Evolutionary conservation across 2,329 filamentous ascomycete genomes (phyloP), one percentile per base, ranked within the genome.

Genomic region (Ciborinia camelliae): DNA sequence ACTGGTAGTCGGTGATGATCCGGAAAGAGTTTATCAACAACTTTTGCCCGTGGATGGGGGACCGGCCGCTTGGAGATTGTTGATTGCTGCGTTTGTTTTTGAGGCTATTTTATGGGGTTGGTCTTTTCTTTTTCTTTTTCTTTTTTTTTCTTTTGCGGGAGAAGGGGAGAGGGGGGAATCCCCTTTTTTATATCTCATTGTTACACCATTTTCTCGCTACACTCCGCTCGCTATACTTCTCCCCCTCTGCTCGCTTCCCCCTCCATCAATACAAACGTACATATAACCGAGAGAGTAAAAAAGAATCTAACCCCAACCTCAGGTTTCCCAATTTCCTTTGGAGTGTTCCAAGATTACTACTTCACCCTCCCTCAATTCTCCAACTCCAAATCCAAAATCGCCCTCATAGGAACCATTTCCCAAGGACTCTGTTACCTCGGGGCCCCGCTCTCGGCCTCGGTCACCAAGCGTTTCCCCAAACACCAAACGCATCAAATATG

Each of bases 331-430:
- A 58, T 59, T 26, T 64, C 45, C 26, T 43, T 59, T 3, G 43
- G 45, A n/a, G 28, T 58, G n/a, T 58, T 64, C 41, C 52, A 64
- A 28, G 62, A 55, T 12, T 35, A 59, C n/a, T 59, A 59, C n/a
- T 57, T 23, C 26, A 58, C 26, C 4, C 32, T 58, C 35, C 52
- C 43, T 14, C 30, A 26, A 39, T 43, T 43, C 26, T 15, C 45
- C 32, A 8, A 5, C 10, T 51, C 45, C 26, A 37, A 41, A 7
- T 59, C 32, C 3, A n/a, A 48, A n/a, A 45, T 57, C 14, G 30
- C 61, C 15, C 39, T 63, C n/a, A 30, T 47, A 5, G 39, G 30
- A 20, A 63, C 51, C 10, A 63, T 63, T 6, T 53, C 28, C 60
- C 30, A 54, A 63, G 39, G 51, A 1, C 50, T 57, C 23, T 37